These are phyloP conservation scores for Pichia pseudocactophila DNA, from an alignment of 805 yeast genomes.

Conservation along the genomic window DNA sequence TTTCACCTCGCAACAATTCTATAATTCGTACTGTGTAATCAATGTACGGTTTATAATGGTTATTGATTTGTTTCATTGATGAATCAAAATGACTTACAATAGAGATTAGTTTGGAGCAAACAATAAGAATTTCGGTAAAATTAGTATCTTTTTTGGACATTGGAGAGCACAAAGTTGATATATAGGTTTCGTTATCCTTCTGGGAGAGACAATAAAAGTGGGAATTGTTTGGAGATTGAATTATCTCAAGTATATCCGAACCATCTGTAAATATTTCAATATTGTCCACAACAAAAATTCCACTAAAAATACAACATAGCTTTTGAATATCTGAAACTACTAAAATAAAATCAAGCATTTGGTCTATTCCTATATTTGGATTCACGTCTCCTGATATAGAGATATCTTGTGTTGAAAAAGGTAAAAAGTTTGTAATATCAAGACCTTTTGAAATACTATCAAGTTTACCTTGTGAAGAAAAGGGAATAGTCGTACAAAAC, in stretches of 20 bases:
- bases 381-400: constrained; percentile 16
- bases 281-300: constrained; percentile 26
- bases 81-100: constrained; percentile 29
- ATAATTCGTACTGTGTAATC: constrained; percentile 31
- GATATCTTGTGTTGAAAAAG: constrained; percentile 14
- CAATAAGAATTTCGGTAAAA: constrained; percentile 26
- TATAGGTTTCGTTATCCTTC: constrained; percentile 11
- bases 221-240: constrained; percentile 18
- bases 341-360: constrained; percentile 20
- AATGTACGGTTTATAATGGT: constrained; percentile 29
- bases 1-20: constrained; percentile 30
- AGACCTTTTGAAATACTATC: constrained; percentile 10
- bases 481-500: constrained; percentile 8
- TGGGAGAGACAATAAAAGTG: not conserved
- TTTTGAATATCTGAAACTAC: constrained; percentile 20
- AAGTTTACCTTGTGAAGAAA: not conserved
- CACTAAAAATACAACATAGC: constrained; percentile 24
- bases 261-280: constrained; percentile 2
- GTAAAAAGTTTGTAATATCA: constrained; percentile 20
- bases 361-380: constrained; percentile 6
- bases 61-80: constrained; percentile 21
- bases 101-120: constrained; percentile 30
- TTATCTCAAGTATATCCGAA: not conserved
- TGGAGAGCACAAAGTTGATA: constrained; percentile 19
- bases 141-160: constrained; percentile 23